Base-by-base conservation (phyloP, 805 yeast species). In the Lachancea lanzarotensis region DNA sequence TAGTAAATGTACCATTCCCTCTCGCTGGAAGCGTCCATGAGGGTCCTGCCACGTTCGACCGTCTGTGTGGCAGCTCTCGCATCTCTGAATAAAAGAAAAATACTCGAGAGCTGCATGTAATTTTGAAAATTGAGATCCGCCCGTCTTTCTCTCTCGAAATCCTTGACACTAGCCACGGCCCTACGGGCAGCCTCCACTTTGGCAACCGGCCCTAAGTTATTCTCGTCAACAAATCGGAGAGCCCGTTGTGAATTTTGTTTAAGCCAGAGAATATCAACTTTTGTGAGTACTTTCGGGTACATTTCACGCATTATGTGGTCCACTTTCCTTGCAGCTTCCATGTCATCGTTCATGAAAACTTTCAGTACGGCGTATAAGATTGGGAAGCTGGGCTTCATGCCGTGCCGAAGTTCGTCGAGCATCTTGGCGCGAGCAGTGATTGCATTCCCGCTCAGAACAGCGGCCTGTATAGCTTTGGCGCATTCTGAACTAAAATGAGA, bases 1-100 rank as follows among this genome's bases (percentile, higher is more conserved):
- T 61, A 60, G 37, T 52, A 60, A 35, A 52, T 46, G 22, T 39
- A 42, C 63, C 59, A 55, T 18, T 56, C 55, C 13, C 41, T 41
- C 25, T 40, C 47, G 38, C 51, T 49, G 3, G 38, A 42, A 7
- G 38, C 25, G 31, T 57, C 45, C 29, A 53, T 41, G n/a, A 35
- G 27, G 13, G 33, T 34, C 3, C 30, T 29, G 8, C 57, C 49
- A 16, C 40, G 40, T 10, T 48, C 30, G 12, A 52, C 12, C 7
- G 41, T 31, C 3, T 31, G 25, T 1, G 38, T 20, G 3, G 58
- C 54, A 20, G 30, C 30, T 8, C 39, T 39, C 35, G 49, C 53
- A 42, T 50, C 52, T n/a, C 45, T 35, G 3, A 48, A 40, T n/a
- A 45, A 38, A 3, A 54, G 41, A 27, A 48, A 44, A 2, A 59